A percentile compares a stretch with the other conserved stretches of the same genome.
These are phyloP conservation scores for Didymella exigua DNA, from an alignment of 2,329 filamentous ascomycete species.

Conservation along the genomic window DNA sequence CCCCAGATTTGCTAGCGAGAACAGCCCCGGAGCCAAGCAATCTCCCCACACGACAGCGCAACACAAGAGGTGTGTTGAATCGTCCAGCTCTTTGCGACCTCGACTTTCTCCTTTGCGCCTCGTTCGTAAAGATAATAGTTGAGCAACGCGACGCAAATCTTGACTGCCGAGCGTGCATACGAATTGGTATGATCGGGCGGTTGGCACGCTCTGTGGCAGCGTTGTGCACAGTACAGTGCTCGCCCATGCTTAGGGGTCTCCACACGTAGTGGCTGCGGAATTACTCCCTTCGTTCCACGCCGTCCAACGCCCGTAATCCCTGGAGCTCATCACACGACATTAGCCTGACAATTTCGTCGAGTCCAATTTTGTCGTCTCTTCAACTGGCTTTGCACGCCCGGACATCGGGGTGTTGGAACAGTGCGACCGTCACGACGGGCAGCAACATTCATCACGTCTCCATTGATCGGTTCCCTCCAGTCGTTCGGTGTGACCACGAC, in stretches of 20 bases:
- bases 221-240: conserved; percentile 24
- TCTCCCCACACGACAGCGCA: conserved; percentile 21
- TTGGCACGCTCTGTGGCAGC: conserved; percentile 22
- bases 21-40: conserved; percentile 9
- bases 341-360: conserved; percentile 2
- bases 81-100: background rate
- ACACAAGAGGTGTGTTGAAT: conserved; percentile 13
- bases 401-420: conserved; percentile 3
- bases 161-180: conserved; percentile 14
- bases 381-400: background rate
- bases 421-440: background rate
- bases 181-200: conserved; percentile 17
- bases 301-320: conserved; percentile 8
- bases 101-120: background rate
- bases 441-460: background rate
- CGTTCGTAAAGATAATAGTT: background rate
- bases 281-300: conserved; percentile 7
- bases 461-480: conserved; percentile 6
- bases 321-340: conserved; percentile 24
- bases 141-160: background rate
- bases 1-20: conserved; percentile 27
- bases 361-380: background rate
- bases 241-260: conserved; percentile 17
- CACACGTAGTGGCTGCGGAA: conserved; percentile 29
- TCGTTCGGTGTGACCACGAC: conserved; percentile 12